Base-by-base conservation (phyloP, 202 grass and related monocot species). In the Dendrocalamus latiflorus region DNA sequence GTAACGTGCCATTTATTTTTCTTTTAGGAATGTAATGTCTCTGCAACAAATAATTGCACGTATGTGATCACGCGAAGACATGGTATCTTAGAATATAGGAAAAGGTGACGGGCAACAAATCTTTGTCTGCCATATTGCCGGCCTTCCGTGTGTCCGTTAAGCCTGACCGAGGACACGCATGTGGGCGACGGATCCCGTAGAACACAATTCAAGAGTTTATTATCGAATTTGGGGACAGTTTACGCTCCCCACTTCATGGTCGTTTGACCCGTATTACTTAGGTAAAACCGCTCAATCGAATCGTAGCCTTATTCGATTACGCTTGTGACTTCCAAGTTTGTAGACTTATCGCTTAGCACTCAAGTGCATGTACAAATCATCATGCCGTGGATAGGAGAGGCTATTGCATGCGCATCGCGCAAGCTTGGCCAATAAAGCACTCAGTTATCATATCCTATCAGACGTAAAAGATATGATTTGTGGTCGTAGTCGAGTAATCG, bases 241-340 rank as follows among this genome's bases (percentile, higher is more conserved):
- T 16, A 6, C 21, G 5, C 25, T 79, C 4, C 7, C 58, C 58
- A 15, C 25, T 38, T 65, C 16, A 37, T 65, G 62, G 33, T 10
- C 15, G 21, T 55, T 78, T 61, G 41, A 41, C 82, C 13, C 15
- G 50, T 9, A 14, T 24, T 15, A 11, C 62, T 56, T 68, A 64
- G 83, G 83, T 85, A 61, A 51, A 71, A 85, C 67, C 44, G 48
- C 22, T 50, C 81, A 18, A 76, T 76, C 72, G 25, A 76, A 68
- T 68, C 37, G 11, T 10, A 33, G 16, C 50, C 58, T 84, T 76
- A 57, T 43, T 68, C 37, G 7, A 37, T 36, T 24, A 68, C 49
- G 17, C 49, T n/a, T 58, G 18, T 54, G 37, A 18, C 57, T 47
- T 24, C 54, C 54, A 57, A 9, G 38, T 10, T 20, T 39, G 63